These are phyloP conservation scores for Ploettnerulaceae sp. DNA, from an alignment of 2,329 filamentous ascomycete species.

Conservation along the genomic window DNA sequence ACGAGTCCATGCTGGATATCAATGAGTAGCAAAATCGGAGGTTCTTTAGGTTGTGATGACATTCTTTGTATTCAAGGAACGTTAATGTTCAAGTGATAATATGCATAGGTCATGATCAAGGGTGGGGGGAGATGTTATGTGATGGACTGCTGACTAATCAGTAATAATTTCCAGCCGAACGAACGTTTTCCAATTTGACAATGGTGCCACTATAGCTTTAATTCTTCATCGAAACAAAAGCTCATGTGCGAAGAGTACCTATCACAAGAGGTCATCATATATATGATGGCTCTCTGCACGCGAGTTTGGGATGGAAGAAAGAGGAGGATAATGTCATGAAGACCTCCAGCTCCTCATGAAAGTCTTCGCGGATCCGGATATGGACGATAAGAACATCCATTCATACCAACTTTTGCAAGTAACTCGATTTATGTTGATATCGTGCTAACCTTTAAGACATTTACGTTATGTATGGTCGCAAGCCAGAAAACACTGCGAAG, in stretches of 20 bases:
- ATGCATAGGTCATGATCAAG: not conserved
- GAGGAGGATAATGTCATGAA: constrained; percentile 13
- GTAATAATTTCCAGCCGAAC: too few relatives aligned
- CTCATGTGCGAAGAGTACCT: constrained; percentile 37
- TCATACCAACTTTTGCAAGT: constrained; percentile 18
- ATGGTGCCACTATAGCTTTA: too few relatives aligned
- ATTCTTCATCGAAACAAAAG: too few relatives aligned
- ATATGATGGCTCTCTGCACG: constrained; percentile 7
- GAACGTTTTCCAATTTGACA: too few relatives aligned
- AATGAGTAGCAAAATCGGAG: constrained; percentile 22
- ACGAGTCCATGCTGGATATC: constrained; percentile 26
- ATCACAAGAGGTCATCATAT: constrained; percentile 35
- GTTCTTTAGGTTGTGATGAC: not conserved
- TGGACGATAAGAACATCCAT: constrained; percentile 15
- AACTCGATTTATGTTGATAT: not conserved
- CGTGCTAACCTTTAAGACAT: constrained; percentile 1
- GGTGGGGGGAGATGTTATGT: too few relatives aligned
- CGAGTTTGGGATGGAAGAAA: constrained; percentile 16
- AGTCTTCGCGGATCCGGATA: constrained; percentile 14
- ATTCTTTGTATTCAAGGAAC: not conserved
- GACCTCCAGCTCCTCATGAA: constrained; percentile 8
- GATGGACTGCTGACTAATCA: too few relatives aligned
- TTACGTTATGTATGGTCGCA: constrained; percentile 10
- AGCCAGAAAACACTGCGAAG: not conserved
- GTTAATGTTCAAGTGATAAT: not conserved